phyloP scores from a whole-genome alignment of 202 grass and related monocot species.

The Brachypodium distachyon region DNA sequence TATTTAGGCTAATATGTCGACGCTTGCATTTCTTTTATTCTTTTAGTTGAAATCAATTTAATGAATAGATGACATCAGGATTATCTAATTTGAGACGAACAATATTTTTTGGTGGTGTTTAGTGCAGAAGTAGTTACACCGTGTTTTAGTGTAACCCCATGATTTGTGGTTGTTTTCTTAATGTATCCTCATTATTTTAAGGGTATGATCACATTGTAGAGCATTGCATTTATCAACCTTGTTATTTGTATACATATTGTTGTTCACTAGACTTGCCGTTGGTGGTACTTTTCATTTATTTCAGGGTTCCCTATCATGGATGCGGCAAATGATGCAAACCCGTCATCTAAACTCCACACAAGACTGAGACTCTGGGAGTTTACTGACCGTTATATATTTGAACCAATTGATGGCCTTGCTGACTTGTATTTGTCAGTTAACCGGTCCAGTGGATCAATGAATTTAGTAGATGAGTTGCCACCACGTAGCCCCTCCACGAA shows the following conservation, averaged over 20 bases:
- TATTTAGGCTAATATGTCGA: neutral
- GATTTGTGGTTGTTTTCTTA: neutral
- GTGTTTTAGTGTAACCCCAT: neutral
- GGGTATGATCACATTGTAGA: neutral
- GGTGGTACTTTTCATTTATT: neutral
- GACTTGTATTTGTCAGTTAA: slow-evolving; percentile 74
- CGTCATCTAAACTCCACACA: slow-evolving; percentile 57
- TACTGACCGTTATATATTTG: slow-evolving; percentile 71
- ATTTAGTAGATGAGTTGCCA: slow-evolving; percentile 48
- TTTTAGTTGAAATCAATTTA: neutral
- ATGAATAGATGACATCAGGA: neutral
- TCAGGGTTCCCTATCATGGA: slow-evolving; percentile 28
- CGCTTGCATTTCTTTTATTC: neutral
- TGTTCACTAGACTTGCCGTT: neutral
- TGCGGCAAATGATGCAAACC: slow-evolving; percentile 5
- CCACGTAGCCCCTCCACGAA: slow-evolving; percentile 15
- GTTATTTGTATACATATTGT: neutral
- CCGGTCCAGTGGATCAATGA: slow-evolving; percentile 70
- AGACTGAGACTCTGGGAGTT: slow-evolving; percentile 83
- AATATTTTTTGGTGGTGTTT: neutral
- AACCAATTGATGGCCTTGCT: slow-evolving; percentile 75
- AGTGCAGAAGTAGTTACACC: neutral
- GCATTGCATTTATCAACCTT: neutral
- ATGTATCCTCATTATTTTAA: neutral
- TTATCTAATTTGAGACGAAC: neutral